Evolutionary conservation across 768 basidiomycete species (phyloP), one percentile per base, ranked within the genome.

Genomic region (Chalciporus sphaerocephalus): DNA sequence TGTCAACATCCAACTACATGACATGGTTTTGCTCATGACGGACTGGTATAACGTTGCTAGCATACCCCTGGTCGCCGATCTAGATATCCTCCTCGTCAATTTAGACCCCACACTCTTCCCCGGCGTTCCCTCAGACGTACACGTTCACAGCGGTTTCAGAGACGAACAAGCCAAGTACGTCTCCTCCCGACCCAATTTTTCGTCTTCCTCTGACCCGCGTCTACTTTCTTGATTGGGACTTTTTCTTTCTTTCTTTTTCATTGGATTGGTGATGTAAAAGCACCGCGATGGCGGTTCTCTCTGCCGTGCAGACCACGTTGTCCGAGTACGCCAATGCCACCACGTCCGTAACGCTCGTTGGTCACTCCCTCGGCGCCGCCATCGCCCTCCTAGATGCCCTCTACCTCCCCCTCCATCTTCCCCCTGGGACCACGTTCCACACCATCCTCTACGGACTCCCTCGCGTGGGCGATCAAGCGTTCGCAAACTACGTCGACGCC

Each of bases 401-500:
- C 5, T 71, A 59, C 52, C 65, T 72, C 2, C 66, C 58, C 2
- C 54, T 69, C 9, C 56, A 62, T 33, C 59, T 71, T 12, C 64
- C 68, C 9, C 18, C 51, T 0, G 50, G 49, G 30, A 67, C 60
- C 3, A 52, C 55, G 2, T 54, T 71, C 58, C 40, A 45, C 24
- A 57, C 59, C 3, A 36, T 67, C 35, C 20, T 46, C 8, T 71
- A 66, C 34, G 71, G 67, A n/a, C 52, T 67, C 18, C 71, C 69
- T 8, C 59, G 69, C 7, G 68, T 69, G 3, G 80, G 82, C 21
- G 83, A 83, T 58, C 68, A 75, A 56, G 75, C 65, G 0, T 85
- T 83, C 50, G 81, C 80, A 1, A 54, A 80, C 54, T 75, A 74
- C 48, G 71, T 81, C 38, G 76, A 81, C 50, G 54, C 65, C 10